These are phyloP conservation scores for Thielaviopsis musarum DNA, from an alignment of 2,329 filamentous ascomycete species.

Conservation along the genomic window DNA sequence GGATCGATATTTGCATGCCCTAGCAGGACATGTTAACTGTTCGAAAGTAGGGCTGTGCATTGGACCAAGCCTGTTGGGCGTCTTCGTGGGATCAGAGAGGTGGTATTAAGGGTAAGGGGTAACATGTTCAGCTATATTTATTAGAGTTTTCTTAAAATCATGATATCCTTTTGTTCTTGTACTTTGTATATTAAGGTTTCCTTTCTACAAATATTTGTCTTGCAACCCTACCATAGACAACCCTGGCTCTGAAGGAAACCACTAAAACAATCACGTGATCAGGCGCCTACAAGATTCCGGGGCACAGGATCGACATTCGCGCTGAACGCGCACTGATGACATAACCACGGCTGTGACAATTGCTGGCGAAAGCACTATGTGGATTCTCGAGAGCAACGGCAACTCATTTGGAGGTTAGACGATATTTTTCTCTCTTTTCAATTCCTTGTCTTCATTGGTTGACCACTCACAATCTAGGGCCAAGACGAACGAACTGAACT, in stretches of 20 bases:
- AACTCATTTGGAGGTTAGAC: not conserved
- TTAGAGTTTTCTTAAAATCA: not conserved
- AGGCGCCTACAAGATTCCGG: not conserved
- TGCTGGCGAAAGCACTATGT: constrained; percentile 8
- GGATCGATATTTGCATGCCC: constrained; percentile 71
- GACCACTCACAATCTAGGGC: not conserved
- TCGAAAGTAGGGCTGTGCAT: not conserved
- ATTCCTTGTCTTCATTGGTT: no score
- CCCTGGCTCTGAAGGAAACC: not conserved
- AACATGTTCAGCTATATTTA: no score
- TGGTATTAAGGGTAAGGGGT: no score
- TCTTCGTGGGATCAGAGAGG: not conserved
- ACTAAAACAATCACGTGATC: not conserved
- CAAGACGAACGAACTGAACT: not conserved
- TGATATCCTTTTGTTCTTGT: not conserved
- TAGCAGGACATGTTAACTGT: constrained; percentile 18
- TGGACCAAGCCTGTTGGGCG: not conserved
- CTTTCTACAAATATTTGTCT: no score
- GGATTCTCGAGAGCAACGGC: constrained; percentile 8
- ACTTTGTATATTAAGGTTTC: not conserved
- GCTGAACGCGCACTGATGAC: not conserved
- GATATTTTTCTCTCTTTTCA: not conserved
- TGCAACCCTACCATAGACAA: not conserved
- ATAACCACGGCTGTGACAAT: no score
- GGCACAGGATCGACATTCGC: not conserved